phyloP scores from a whole-genome alignment of 2,329 filamentous ascomycete species.

The Pochonia chlamydosporia region DNA sequence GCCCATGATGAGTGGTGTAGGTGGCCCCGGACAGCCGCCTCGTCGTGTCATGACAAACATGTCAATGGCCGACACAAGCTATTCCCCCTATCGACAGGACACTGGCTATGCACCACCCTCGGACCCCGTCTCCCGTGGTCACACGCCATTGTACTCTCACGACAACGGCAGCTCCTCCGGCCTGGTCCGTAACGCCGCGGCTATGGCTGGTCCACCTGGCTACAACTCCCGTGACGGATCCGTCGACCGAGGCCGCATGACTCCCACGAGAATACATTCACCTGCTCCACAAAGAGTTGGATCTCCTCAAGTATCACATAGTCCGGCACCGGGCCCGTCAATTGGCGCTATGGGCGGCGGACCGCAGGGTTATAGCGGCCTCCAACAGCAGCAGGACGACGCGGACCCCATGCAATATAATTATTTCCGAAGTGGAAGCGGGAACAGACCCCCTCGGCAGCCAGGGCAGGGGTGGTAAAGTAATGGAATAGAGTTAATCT shows the following conservation, averaged over 20 bases:
- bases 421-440: slow-evolving; percentile 43
- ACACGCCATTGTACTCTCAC: slow-evolving; percentile 44
- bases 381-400: slow-evolving; percentile 48
- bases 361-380: slow-evolving; percentile 52
- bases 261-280: slow-evolving; percentile 14
- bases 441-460: slow-evolving; percentile 15
- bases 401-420: slow-evolving; percentile 47
- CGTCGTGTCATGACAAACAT: slow-evolving; percentile 15
- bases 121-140: slow-evolving; percentile 25
- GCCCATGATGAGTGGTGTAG: slow-evolving; percentile 29
- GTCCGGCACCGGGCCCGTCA: slow-evolving; percentile 32
- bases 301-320: background rate
- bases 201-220: slow-evolving; percentile 29
- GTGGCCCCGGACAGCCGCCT: slow-evolving; percentile 20
- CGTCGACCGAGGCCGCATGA: slow-evolving; percentile 19
- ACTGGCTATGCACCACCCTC: slow-evolving; percentile 6
- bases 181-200: slow-evolving; percentile 47
- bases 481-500: background rate
- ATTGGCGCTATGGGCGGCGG: slow-evolving; percentile 51
- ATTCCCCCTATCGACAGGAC: slow-evolving; percentile 17
- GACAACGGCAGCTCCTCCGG: slow-evolving; percentile 48
- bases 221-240: slow-evolving; percentile 16
- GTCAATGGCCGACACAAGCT: slow-evolving; percentile 18
- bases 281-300: slow-evolving; percentile 6
- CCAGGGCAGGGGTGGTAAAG: slow-evolving; percentile 36